phyloP scores from a whole-genome alignment of 129 eudicot species.

The Flaveria ramosissima region DNA sequence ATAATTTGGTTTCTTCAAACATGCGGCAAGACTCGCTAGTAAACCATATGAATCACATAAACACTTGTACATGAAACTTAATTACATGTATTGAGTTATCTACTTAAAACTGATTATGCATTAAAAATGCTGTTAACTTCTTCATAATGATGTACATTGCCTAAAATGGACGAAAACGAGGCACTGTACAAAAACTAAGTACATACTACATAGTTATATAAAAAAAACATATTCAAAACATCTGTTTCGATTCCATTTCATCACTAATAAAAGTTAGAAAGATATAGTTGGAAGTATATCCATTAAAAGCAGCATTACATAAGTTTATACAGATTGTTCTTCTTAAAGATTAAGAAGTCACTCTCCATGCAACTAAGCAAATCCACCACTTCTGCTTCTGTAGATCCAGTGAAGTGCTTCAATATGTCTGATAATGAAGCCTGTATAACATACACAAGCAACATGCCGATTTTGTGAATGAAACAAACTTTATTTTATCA shows the following conservation, averaged over 20 bases:
- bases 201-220: neutral
- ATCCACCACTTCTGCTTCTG: conserved; percentile 43
- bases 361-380: conserved; percentile 62
- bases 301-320: conserved; percentile 35
- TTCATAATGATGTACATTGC: neutral
- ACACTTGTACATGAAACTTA: too few relatives aligned
- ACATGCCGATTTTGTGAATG: neutral
- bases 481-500: neutral
- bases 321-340: conserved; percentile 60
- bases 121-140: too few relatives aligned
- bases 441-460: conserved; percentile 43
- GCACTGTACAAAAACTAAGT: neutral
- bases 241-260: neutral
- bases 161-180: neutral
- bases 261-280: neutral
- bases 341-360: conserved; percentile 65
- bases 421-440: conserved; percentile 52
- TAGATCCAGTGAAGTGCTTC: conserved; percentile 63
- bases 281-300: neutral
- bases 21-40: too few relatives aligned
- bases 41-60: too few relatives aligned
- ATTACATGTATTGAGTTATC: too few relatives aligned
- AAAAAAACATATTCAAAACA: neutral
- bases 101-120: too few relatives aligned
- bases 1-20: too few relatives aligned